phyloP scores from a whole-genome alignment of 2,329 filamentous ascomycete species.

The Pleurostoma richardsiae region DNA sequence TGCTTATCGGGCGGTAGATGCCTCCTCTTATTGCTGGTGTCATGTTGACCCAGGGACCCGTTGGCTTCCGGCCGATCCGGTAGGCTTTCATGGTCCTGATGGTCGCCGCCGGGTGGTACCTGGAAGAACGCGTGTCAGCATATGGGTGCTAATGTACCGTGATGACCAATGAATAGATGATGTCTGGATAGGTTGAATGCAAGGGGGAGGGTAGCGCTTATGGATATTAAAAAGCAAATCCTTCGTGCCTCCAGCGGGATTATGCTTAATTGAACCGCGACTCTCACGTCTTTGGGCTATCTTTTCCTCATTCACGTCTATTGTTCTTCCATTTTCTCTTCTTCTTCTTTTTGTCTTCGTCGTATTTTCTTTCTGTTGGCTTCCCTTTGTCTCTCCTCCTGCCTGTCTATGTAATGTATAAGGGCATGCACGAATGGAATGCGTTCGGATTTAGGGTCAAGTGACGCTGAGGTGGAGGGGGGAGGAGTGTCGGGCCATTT shows the following conservation, averaged over 20 bases:
- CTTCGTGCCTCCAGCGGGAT: not conserved
- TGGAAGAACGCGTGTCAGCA: conserved; percentile 28
- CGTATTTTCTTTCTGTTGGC: not conserved
- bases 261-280: not conserved
- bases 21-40: conserved; percentile 45
- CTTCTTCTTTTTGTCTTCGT: not conserved
- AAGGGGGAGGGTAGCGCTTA: too few relatives aligned
- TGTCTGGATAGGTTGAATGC: not conserved
- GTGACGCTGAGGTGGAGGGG: not conserved
- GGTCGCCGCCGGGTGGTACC: conserved; percentile 51
- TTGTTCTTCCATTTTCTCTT: not conserved
- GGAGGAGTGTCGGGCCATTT: conserved; percentile 18
- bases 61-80: conserved; percentile 52
- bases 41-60: conserved; percentile 51
- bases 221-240: not conserved
- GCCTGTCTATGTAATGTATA: not conserved
- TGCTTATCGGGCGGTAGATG: not conserved
- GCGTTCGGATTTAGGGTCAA: not conserved
- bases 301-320: not conserved
- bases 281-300: not conserved
- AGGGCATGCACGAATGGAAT: not conserved
- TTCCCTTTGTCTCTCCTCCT: not conserved
- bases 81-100: conserved; percentile 53
- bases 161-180: not conserved
- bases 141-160: conserved; percentile 1